phyloP scores from a whole-genome alignment of 768 basidiomycete species.

The Pholiota microspora region DNA sequence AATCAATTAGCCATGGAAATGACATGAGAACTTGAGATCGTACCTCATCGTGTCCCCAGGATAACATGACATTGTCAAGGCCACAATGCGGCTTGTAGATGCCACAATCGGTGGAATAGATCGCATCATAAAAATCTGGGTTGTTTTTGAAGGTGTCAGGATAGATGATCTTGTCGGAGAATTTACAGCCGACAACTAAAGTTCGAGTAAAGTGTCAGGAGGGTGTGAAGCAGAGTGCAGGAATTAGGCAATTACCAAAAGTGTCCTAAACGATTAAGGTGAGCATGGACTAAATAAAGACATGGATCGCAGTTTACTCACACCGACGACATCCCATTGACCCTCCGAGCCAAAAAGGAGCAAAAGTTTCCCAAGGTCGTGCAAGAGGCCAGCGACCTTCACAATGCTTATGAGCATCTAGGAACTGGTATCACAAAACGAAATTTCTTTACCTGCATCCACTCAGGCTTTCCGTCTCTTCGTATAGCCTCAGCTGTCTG shows the following conservation, averaged over 20 bases:
- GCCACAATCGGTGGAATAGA: slow-evolving; percentile 71
- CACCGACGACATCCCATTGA: slow-evolving; percentile 95
- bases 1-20: slow-evolving; percentile 5
- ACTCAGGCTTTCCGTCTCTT: slow-evolving; percentile 82
- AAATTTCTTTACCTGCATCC: slow-evolving; percentile 70
- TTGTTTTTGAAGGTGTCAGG: slow-evolving; percentile 75
- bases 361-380: slow-evolving; percentile 88
- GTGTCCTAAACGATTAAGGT: slow-evolving; percentile 34
- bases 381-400: slow-evolving; percentile 76
- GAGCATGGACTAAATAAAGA: slow-evolving; percentile 4
- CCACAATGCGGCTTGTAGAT: slow-evolving; percentile 80
- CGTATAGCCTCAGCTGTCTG: slow-evolving; percentile 93
- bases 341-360: slow-evolving; percentile 83
- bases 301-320: slow-evolving; percentile 30
- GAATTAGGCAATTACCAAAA: slow-evolving; percentile 29
- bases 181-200: slow-evolving; percentile 80
- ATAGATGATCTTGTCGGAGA: slow-evolving; percentile 82
- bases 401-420: neutral
- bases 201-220: slow-evolving; percentile 2
- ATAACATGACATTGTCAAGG: slow-evolving; percentile 83
- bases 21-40: slow-evolving; percentile 17
- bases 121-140: slow-evolving; percentile 60
- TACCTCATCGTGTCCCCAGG: slow-evolving; percentile 92
- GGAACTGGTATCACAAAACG: neutral
- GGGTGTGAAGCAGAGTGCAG: neutral